phyloP scores from a whole-genome alignment of 139 green algal genomes.

The Chlorella sorokiniana region DNA sequence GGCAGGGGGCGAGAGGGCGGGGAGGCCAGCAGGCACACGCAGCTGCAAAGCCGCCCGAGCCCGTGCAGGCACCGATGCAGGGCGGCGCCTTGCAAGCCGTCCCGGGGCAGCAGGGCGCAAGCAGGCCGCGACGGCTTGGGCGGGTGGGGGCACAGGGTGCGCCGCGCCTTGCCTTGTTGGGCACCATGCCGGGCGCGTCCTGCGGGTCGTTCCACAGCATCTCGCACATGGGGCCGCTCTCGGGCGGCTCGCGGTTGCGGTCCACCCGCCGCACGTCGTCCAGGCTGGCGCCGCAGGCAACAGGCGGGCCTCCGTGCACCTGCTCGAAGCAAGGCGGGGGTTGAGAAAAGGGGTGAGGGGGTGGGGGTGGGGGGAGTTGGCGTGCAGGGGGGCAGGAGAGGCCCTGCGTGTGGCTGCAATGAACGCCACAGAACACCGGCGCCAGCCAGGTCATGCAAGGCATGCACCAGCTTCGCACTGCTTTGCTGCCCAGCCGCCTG shows the following conservation, averaged over 20 bases:
- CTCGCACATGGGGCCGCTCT: constrained; percentile 97
- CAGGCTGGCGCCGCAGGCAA: constrained; percentile 19
- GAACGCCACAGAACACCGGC: no score
- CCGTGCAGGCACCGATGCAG: no score
- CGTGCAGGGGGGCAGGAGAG: neutral
- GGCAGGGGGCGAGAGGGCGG: neutral
- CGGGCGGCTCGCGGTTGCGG: constrained; percentile 82
- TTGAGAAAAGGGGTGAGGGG: neutral
- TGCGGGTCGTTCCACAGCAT: constrained; percentile 94
- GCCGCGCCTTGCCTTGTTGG: constrained; percentile 71
- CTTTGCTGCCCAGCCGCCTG: no score
- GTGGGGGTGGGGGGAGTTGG: neutral
- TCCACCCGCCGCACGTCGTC: constrained; percentile 17
- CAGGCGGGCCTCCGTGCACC: constrained; percentile 22
- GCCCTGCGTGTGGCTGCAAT: neutral
- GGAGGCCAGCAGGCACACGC: constrained; percentile 25
- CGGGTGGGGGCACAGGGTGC: no score
- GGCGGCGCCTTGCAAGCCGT: no score
- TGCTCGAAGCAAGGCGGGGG: neutral
- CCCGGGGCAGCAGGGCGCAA: no score
- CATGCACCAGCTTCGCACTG: constrained; percentile 46
- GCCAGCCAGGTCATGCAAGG: no score
- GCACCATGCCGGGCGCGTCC: constrained; percentile 64
- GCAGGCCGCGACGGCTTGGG: no score
- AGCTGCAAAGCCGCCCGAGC: no score